Evolutionary conservation across 2,329 filamentous ascomycete species (phyloP).

Genomic region (Trichoderma koningiopsis): DNA sequence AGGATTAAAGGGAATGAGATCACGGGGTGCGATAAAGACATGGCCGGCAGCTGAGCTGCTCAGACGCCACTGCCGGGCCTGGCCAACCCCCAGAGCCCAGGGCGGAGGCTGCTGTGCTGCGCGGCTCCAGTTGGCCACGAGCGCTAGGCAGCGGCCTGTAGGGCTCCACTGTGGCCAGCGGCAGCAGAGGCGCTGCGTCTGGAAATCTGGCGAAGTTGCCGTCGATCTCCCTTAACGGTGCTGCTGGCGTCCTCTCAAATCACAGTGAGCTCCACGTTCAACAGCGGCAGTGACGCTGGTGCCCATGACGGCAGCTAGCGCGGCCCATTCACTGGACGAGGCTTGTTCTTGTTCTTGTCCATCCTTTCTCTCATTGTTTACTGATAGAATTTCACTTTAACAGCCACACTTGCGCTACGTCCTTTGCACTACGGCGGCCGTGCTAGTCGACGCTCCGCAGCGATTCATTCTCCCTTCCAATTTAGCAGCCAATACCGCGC

Average conservation of each 20-base stretch:
- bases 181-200: constrained; percentile 23
- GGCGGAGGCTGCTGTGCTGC: constrained; percentile 1
- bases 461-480: constrained; percentile 6
- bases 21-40: constrained; percentile 24
- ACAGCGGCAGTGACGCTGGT: neutral
- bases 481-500: constrained; percentile 2
- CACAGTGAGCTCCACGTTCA: neutral
- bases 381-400: neutral
- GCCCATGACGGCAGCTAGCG: neutral
- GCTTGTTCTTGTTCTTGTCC: neutral
- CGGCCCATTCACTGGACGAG: neutral
- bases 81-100: neutral
- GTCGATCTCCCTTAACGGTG: constrained; percentile 18
- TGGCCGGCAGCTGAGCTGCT: neutral
- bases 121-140: constrained; percentile 5
- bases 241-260: neutral
- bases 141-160: constrained; percentile 2
- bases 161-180: neutral
- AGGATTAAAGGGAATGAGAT: constrained; percentile 18
- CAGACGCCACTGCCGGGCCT: constrained; percentile 3
- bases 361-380: neutral
- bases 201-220: constrained; percentile 34
- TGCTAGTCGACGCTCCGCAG: constrained; percentile 2
- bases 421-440: neutral
- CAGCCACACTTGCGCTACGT: neutral